A percentile compares a stretch with the other conserved stretches of the same genome.
Evolutionary conservation across 805 yeast genomes (phyloP).

Genomic region (Kluyveromyces wickerhamii): DNA sequence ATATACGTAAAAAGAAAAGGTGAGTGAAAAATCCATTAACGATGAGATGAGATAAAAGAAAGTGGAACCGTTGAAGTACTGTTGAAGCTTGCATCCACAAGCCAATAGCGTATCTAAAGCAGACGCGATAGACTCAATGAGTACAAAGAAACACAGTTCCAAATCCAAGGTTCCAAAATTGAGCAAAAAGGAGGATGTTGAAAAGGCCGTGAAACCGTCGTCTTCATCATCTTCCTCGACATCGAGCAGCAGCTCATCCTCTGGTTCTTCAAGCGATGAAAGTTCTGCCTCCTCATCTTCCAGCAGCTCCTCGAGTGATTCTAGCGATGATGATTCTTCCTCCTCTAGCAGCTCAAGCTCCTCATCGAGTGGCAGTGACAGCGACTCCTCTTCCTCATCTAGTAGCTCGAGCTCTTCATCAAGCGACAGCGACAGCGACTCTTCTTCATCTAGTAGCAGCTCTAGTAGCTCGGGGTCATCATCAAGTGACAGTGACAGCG

Average conservation of each 20-base stretch:
- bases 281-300: constrained; percentile 8
- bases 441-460: constrained; percentile 11
- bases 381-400: background rate
- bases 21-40: background rate
- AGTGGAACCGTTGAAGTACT: background rate
- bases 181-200: constrained; percentile 10
- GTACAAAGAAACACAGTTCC: constrained; percentile 6
- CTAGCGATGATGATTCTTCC: constrained; percentile 7
- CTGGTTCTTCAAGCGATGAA: constrained; percentile 9
- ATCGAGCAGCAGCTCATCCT: constrained; percentile 12
- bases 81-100: background rate
- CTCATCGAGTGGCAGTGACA: constrained; percentile 4
- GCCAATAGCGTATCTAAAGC: background rate
- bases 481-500: constrained; percentile 20
- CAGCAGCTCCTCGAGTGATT: constrained; percentile 10
- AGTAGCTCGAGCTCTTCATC: constrained; percentile 6
- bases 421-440: constrained; percentile 6
- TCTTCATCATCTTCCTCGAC: constrained; percentile 5
- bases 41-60: constrained; percentile 1
- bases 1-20: constrained; percentile 3
- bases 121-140: constrained; percentile 4
- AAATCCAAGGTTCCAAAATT: constrained; percentile 18
- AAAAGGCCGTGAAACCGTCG: background rate
- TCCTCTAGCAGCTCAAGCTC: constrained; percentile 4
- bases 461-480: constrained; percentile 11